These are phyloP conservation scores for Cucumis cinereus DNA, from an alignment of 306 rosid species.

Conservation along the genomic window DNA sequence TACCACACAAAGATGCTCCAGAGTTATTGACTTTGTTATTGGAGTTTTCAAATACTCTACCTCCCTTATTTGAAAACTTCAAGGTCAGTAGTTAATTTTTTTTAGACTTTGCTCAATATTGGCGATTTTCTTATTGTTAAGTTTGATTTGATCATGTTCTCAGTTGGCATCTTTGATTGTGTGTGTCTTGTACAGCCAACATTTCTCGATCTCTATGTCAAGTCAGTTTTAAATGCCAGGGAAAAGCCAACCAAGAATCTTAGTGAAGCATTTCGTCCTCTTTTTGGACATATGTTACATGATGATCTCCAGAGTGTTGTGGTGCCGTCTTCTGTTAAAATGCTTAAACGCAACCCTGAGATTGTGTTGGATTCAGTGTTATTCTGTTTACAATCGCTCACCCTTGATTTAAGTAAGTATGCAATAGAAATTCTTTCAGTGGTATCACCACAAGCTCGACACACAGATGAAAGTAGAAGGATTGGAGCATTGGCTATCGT, in stretches of 20 bases:
- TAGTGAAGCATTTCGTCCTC: slow-evolving; percentile 69
- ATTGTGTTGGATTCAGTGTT: slow-evolving; percentile 85
- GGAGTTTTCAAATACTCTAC: slow-evolving; percentile 46
- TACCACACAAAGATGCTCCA: slow-evolving; percentile 67
- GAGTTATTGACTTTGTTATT: slow-evolving; percentile 52
- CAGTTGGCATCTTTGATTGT: not conserved
- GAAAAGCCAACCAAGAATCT: slow-evolving; percentile 72
- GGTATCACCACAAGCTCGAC: slow-evolving; percentile 71
- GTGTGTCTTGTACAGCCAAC: slow-evolving; percentile 37
- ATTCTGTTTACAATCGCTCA: slow-evolving; percentile 61
- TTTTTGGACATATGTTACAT: slow-evolving; percentile 54
- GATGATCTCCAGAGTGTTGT: slow-evolving; percentile 70
- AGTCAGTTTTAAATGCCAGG: slow-evolving; percentile 58
- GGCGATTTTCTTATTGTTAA: not conserved
- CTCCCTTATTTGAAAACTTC: slow-evolving; percentile 41
- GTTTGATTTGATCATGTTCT: slow-evolving; percentile 4
- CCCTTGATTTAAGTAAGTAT: slow-evolving; percentile 87
- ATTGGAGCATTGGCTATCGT: slow-evolving; percentile 55
- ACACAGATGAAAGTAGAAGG: slow-evolving; percentile 82
- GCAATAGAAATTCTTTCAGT: slow-evolving; percentile 72
- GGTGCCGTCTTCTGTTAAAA: slow-evolving; percentile 74
- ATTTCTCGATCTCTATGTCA: slow-evolving; percentile 77
- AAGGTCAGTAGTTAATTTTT: slow-evolving; percentile 39
- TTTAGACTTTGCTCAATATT: not conserved
- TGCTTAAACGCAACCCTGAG: slow-evolving; percentile 98